Percentiles rank a stretch among this genome's conserved stretches.
Conservation (phyloP, 106 monocot species). For the Acanthochlamys bracteata region DNA sequence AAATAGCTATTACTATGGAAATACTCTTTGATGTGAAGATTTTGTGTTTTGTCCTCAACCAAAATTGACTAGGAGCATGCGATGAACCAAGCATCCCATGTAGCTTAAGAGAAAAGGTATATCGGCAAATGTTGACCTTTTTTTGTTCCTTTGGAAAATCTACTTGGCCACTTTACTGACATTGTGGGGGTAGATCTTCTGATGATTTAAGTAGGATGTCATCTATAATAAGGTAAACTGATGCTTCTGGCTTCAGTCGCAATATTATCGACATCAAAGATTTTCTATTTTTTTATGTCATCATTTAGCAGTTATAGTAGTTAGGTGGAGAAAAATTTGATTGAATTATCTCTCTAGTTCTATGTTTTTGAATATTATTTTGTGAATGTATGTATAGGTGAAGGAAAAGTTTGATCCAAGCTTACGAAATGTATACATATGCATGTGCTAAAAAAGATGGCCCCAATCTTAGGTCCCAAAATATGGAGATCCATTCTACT, state of each 20-base stretch:
- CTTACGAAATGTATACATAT: conserved; percentile 85
- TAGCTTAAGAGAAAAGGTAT: conserved; percentile 63
- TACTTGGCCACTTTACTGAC: conserved; percentile 39
- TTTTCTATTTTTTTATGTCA: too few relatives aligned
- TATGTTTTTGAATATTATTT: neutral
- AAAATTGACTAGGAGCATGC: conserved; percentile 21
- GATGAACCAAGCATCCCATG: conserved; percentile 16
- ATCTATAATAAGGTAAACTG: conserved; percentile 43
- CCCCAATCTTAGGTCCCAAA: conserved; percentile 55
- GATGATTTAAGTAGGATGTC: conserved; percentile 53
- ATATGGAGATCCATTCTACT: too few relatives aligned
- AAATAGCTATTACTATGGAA: conserved; percentile 4
- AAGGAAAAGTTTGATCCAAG: conserved; percentile 84
- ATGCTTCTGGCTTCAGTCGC: neutral
- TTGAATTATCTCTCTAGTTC: neutral
- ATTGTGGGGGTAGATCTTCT: conserved; percentile 51
- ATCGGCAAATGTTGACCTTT: conserved; percentile 56
- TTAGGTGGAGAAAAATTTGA: too few relatives aligned
- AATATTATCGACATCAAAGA: neutral
- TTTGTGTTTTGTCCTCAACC: conserved; percentile 51
- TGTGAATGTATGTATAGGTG: conserved; percentile 39
- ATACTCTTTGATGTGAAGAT: conserved; percentile 26
- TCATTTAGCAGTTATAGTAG: too few relatives aligned
- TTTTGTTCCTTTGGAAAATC: conserved; percentile 42
- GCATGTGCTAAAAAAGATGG: conserved; percentile 85